These are phyloP conservation scores for Exophiala spinifera DNA, from an alignment of 2,329 filamentous ascomycete genomes.

Conservation along the genomic window DNA sequence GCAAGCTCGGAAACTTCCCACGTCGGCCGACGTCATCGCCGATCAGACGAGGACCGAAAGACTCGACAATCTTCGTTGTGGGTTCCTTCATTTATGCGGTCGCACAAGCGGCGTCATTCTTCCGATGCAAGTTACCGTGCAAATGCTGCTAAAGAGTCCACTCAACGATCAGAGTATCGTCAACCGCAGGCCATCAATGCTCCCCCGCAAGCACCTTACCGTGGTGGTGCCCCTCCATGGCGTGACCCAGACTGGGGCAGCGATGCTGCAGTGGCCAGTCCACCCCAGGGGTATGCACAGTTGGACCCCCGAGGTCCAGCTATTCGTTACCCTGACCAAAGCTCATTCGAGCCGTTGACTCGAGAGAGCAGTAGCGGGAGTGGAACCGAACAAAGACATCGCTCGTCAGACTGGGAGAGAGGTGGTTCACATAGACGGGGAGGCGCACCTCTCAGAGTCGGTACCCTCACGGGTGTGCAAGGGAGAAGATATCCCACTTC, in stretches of 20 bases:
- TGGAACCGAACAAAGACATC: slow-evolving; percentile 20
- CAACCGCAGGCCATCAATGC: slow-evolving; percentile 20
- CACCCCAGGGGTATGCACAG: slow-evolving; percentile 11
- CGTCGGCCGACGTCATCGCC: slow-evolving; percentile 21
- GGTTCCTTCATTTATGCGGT: slow-evolving; percentile 25
- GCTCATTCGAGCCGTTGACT: slow-evolving; percentile 17
- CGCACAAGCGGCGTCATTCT: slow-evolving; percentile 27
- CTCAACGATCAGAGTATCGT: slow-evolving; percentile 23
- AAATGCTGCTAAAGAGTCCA: slow-evolving; percentile 9
- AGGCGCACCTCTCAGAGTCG: slow-evolving; percentile 13
- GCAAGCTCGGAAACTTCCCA: slow-evolving; percentile 35
- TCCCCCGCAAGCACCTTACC: slow-evolving; percentile 11
- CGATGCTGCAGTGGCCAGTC: slow-evolving; percentile 8
- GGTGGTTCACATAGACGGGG: slow-evolving; percentile 13
- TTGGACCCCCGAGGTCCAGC: slow-evolving; percentile 16
- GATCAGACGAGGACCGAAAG: slow-evolving; percentile 24
- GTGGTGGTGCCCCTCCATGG: slow-evolving; percentile 16
- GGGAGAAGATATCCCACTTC: slow-evolving; percentile 27
- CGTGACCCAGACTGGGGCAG: slow-evolving; percentile 20
- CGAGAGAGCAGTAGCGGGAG: slow-evolving; percentile 25
- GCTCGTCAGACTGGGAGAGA: slow-evolving; percentile 20
- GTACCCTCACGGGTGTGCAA: slow-evolving; percentile 26
- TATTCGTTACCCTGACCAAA: slow-evolving; percentile 19
- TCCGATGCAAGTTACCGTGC: slow-evolving; percentile 26
- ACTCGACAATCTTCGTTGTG: slow-evolving; percentile 21